phyloP scores from a whole-genome alignment of 805 yeast genomes.

The Kuraishia borneana region DNA sequence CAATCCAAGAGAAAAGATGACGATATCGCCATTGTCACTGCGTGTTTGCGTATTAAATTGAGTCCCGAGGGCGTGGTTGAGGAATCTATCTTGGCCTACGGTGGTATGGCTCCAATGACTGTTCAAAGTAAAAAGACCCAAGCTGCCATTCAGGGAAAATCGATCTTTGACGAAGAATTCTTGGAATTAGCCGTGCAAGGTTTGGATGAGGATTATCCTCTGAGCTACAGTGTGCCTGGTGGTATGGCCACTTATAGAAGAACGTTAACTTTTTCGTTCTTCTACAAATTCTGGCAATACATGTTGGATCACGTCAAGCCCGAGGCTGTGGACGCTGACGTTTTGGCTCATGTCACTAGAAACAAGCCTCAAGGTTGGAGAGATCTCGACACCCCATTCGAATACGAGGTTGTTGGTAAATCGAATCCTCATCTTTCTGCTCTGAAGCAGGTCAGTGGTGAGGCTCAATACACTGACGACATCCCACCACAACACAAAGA shows the following conservation, averaged over 20 bases:
- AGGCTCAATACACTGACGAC: conserved; percentile 33
- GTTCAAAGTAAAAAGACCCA: conserved; percentile 24
- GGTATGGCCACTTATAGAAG: conserved; percentile 36
- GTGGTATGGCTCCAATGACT: conserved; percentile 39
- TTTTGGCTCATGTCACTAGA: conserved; percentile 23
- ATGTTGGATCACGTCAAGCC: conserved; percentile 9
- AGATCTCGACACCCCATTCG: conserved; percentile 25
- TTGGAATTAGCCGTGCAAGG: conserved; percentile 18
- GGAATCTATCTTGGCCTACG: conserved; percentile 26
- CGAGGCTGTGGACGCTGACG: conserved; percentile 16
- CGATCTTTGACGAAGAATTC: conserved; percentile 12
- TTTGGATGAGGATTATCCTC: conserved; percentile 22
- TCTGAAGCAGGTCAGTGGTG: conserved; percentile 34
- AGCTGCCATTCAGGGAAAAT: conserved; percentile 11
- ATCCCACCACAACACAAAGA: conserved; percentile 29
- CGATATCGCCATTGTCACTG: conserved; percentile 37
- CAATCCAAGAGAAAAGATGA: conserved; percentile 39
- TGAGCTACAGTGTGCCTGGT: conserved; percentile 34
- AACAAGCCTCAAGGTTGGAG: conserved; percentile 24
- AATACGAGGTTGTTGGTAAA: conserved; percentile 26
- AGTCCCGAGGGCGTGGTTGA: conserved; percentile 11
- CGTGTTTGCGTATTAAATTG: conserved; percentile 21
- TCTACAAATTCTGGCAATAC: conserved; percentile 29
- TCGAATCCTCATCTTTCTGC: conserved; percentile 33
- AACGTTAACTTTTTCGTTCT: conserved; percentile 32